These are phyloP conservation scores for Emericellopsis terricola DNA, from an alignment of 495 filamentous ascomycete species.

Conservation along the genomic window DNA sequence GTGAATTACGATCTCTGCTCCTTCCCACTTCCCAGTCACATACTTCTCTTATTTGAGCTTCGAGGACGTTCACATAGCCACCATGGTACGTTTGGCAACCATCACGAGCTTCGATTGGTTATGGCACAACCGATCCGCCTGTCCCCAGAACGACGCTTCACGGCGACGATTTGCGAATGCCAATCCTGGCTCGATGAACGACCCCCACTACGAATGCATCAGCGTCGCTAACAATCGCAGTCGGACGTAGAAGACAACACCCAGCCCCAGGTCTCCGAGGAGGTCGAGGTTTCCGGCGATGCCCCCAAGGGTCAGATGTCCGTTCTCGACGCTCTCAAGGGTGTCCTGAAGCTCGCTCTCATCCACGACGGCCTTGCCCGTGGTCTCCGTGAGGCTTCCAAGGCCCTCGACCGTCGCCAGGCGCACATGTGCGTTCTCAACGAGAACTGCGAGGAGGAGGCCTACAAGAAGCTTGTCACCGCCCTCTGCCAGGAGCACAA, in stretches of 20 bases:
- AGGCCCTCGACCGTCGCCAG: conserved; percentile 93
- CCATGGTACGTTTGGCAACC: too few species aligned
- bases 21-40: too few species aligned
- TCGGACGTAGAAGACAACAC: conserved; percentile 63
- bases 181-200: too few species aligned
- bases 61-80: too few species aligned
- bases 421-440: conserved; percentile 99
- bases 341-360: conserved; percentile 89
- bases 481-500: conserved; percentile 97
- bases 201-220: too few species aligned
- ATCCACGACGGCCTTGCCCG: conserved; percentile 99
- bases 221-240: conserved; percentile 13
- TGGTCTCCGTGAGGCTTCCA: conserved; percentile 91
- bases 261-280: conserved; percentile 59
- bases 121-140: too few species aligned
- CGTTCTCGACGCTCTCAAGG: conserved; percentile 94
- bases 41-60: too few species aligned
- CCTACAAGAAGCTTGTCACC: conserved; percentile 99
- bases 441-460: conserved; percentile 98
- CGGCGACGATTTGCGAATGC: too few species aligned
- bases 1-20: too few species aligned
- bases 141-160: too few species aligned
- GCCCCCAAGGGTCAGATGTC: conserved; percentile 85
- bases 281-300: conserved; percentile 84
- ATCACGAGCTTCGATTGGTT: too few species aligned